Conservation (phyloP, 2,329 filamentous ascomycete species). For the Sporothrix dimorphospora region DNA sequence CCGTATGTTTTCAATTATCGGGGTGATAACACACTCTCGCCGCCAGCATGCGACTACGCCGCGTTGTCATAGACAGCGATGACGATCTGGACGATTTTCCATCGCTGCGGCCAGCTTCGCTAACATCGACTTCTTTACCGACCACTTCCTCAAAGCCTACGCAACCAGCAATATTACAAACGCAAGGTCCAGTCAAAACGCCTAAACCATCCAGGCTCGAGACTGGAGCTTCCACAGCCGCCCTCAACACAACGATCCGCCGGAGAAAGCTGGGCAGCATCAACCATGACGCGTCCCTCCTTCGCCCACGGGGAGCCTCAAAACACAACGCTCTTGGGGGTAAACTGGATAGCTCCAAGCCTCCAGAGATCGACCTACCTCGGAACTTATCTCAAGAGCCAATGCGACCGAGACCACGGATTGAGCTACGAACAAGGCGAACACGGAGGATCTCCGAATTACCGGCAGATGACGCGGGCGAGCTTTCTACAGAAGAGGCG, state of each 20-base stretch:
- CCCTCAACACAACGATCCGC: conserved; percentile 15
- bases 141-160: not conserved
- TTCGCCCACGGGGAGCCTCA: conserved; percentile 23
- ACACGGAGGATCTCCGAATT: conserved; percentile 25
- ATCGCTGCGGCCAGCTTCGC: not conserved
- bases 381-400: not conserved
- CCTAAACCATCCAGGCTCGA: not conserved
- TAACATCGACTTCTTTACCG: not conserved
- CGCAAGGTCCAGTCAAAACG: not conserved
- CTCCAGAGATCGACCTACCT: conserved; percentile 14
- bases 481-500: conserved; percentile 32
- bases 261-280: conserved; percentile 28
- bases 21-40: not conserved
- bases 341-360: not conserved
- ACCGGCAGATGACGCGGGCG: conserved; percentile 25
- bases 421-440: conserved; percentile 28
- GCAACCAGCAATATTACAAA: not conserved
- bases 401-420: conserved; percentile 8
- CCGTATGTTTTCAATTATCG: too few species aligned
- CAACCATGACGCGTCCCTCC: conserved; percentile 23
- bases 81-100: conserved; percentile 26
- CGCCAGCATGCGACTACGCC: conserved; percentile 12
- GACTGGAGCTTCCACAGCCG: not conserved
- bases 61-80: conserved; percentile 31
- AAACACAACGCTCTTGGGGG: not conserved